These are phyloP conservation scores for Holtermannia corniformis DNA, from an alignment of 768 basidiomycete genomes.

Conservation along the genomic window DNA sequence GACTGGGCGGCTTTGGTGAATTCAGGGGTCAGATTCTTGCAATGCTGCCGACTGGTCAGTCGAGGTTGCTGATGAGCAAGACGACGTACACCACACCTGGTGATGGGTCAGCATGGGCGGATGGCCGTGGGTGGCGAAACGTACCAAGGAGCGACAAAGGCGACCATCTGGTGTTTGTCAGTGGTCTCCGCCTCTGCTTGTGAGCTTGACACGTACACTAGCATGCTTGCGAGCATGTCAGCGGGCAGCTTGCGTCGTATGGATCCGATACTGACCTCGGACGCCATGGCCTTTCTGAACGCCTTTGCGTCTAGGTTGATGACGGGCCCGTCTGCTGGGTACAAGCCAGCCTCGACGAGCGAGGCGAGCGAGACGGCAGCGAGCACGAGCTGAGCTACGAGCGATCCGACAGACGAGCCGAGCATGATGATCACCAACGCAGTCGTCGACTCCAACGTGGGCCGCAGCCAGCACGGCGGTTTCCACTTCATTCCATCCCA, in stretches of 20 bases:
- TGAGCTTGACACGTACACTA: neutral
- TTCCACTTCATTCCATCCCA: too few relatives aligned
- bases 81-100: constrained; percentile 1
- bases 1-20: constrained; percentile 70
- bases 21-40: constrained; percentile 74
- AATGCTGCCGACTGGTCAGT: constrained; percentile 51
- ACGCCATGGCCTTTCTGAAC: constrained; percentile 30
- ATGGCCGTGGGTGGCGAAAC: constrained; percentile 48
- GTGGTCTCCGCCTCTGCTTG: too few relatives aligned
- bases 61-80: neutral
- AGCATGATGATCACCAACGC: too few relatives aligned
- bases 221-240: neutral
- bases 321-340: constrained; percentile 20
- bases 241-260: neutral
- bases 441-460: too few relatives aligned
- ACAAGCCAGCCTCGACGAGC: constrained; percentile 24
- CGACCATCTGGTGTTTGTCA: constrained; percentile 49
- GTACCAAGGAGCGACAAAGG: constrained; percentile 94
- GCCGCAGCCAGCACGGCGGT: too few relatives aligned
- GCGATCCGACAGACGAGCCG: too few relatives aligned
- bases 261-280: constrained; percentile 18
- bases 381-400: too few relatives aligned
- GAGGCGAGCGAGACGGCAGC: neutral
- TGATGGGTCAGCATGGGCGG: neutral
- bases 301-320: constrained; percentile 32